Conservation (phyloP, 139 green algal genomes). For the Helicosporidium sp. region DNA sequence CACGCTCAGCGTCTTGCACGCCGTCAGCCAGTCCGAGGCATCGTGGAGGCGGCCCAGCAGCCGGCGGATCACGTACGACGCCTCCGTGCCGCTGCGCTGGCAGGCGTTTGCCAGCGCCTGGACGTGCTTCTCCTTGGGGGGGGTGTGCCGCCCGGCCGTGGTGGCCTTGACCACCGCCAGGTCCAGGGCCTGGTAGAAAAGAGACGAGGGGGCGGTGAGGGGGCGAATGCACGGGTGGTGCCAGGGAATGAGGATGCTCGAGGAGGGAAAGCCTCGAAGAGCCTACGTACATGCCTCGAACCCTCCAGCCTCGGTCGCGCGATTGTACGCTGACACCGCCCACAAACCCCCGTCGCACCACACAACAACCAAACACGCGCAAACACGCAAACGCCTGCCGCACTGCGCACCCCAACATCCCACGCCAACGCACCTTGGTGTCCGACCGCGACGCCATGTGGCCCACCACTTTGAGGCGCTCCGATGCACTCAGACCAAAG, state of each 20-base stretch:
- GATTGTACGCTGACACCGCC: neutral
- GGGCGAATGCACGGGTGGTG: neutral
- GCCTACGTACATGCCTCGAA: neutral
- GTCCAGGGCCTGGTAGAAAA: slow-evolving; percentile 43
- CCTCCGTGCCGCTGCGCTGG: neutral
- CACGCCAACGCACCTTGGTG: slow-evolving; percentile 8
- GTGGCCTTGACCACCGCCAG: slow-evolving; percentile 83
- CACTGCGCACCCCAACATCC: too few species aligned
- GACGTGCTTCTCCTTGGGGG: slow-evolving; percentile 93
- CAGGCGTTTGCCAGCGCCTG: slow-evolving; percentile 15
- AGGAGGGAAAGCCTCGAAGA: neutral
- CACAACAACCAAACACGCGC: too few species aligned
- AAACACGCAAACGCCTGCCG: too few species aligned
- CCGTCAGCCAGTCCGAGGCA: slow-evolving; percentile 30
- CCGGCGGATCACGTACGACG: slow-evolving; percentile 21
- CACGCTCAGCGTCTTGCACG: neutral
- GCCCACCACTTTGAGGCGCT: slow-evolving; percentile 7
- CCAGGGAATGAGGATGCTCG: neutral
- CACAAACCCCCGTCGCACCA: too few species aligned
- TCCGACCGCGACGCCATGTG: slow-evolving; percentile 3
- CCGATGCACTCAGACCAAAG: neutral
- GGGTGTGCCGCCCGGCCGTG: slow-evolving; percentile 55
- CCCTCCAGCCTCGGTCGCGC: too few species aligned
- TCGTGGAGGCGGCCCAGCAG: slow-evolving; percentile 22
- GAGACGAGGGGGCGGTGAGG: neutral